phyloP scores from a whole-genome alignment of 176 grass and related monocot genomes.

The Triticum monococcum region DNA sequence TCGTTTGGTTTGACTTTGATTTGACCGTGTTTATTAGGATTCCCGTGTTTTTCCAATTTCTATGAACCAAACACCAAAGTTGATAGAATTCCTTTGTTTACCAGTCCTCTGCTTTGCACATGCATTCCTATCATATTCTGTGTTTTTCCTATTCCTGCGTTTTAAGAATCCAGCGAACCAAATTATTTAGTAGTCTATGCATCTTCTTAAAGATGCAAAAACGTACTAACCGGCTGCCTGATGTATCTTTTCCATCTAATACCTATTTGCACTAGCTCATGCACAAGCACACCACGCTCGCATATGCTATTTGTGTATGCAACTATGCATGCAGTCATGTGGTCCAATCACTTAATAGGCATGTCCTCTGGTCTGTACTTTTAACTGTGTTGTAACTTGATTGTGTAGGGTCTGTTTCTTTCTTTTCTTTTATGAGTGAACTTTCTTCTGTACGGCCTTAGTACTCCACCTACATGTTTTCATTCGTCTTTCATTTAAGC shows the following conservation, averaged over 20 bases:
- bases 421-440: constrained; percentile 6
- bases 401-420: background rate
- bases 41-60: too few species aligned
- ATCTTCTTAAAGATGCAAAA: too few species aligned
- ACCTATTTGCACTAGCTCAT: constrained; percentile 13
- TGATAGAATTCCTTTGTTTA: too few species aligned
- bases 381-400: constrained; percentile 8
- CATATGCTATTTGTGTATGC: background rate
- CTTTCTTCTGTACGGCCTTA: background rate
- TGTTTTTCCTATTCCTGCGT: too few species aligned
- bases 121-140: too few species aligned
- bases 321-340: constrained; percentile 18
- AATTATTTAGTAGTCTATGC: too few species aligned
- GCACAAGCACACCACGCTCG: background rate
- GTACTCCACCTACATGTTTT: background rate
- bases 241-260: background rate
- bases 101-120: too few species aligned
- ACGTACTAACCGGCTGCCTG: background rate
- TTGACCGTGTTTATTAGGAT: too few species aligned
- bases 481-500: background rate
- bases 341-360: constrained; percentile 4
- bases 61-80: too few species aligned
- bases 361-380: background rate
- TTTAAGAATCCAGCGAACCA: too few species aligned
- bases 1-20: too few species aligned